Base-by-base conservation (phyloP, 2,329 filamentous ascomycete genomes). In the Myriosclerotinia duriaeana region DNA sequence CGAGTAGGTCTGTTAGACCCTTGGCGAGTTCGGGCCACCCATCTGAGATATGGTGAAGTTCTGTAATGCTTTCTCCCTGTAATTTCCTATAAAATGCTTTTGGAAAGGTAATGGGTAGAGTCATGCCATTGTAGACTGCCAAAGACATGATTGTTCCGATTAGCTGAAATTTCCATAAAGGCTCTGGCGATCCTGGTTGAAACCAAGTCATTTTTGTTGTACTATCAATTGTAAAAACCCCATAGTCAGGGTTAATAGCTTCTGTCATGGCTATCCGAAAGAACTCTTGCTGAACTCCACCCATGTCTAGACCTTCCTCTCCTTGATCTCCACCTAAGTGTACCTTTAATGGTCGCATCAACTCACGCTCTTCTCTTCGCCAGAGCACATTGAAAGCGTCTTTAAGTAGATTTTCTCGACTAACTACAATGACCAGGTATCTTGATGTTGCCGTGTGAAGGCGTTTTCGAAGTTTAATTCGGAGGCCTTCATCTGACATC, bases 201-300 rank as follows among this genome's bases (percentile, higher is more conserved):
- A 99, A 97, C 91, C 93, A 99, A 14, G 89, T 88, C 84, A 95
- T 90, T 42, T 87, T 86, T 0, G 90, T 95, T 65, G 87, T 81
- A 0, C 85, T 78, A 72, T 98, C 93, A 42, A 92, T 84, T 0
- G 88, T 89, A 76, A 98, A 98, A 64, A 90, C 87, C 1, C 87
- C 93, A 73, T 90, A 92, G 53, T 88, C 84, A 5, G 92, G 89
- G 72, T 92, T 84, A 55, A 98, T 83, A 4, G 90, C 91, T 74
- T 96, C 89, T 0, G 87, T 86, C 72, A 97, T 88, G 22, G 91
- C 87, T 38, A 97, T 79, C 20, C 92, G 87, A 79, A 99, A 98
- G 76, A 97, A 98, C 70, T 99, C 95, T 76, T 97, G 93, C 73
- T 97, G 94, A 1, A 99, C 93, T 69, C 95, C 95, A 53, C 95